A percentile compares a stretch with the other conserved stretches of the same genome.
These are phyloP conservation scores for Pontederia paniculata DNA, from an alignment of 176 grass and related monocot genomes.

Conservation along the genomic window DNA sequence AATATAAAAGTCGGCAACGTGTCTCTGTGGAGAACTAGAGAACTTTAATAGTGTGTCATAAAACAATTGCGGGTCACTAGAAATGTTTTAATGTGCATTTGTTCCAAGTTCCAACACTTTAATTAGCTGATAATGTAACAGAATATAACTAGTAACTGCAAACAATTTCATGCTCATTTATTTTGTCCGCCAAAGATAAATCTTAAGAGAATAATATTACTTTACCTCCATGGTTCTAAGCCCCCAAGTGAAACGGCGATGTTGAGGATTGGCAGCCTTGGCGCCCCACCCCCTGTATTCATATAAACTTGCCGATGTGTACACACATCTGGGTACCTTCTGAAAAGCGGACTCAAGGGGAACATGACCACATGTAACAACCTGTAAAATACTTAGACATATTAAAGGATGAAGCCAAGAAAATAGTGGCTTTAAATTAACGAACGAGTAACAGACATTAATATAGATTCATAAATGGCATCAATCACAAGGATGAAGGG, in stretches of 20 bases:
- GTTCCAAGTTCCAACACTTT: background rate
- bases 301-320: constrained; percentile 11
- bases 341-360: constrained; percentile 7
- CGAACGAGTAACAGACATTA: background rate
- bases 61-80: background rate
- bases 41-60: background rate
- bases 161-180: too few relatives aligned
- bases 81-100: background rate
- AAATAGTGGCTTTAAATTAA: background rate
- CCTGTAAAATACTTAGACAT: constrained; percentile 21
- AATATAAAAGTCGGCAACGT: constrained; percentile 9
- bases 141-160: background rate
- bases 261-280: constrained; percentile 13
- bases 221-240: constrained; percentile 15
- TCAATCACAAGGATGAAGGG: too few relatives aligned
- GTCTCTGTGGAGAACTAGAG: background rate
- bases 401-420: background rate
- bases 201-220: background rate
- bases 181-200: too few relatives aligned
- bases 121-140: background rate
- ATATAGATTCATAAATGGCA: background rate
- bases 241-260: constrained; percentile 18
- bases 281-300: constrained; percentile 15
- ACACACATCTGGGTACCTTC: constrained; percentile 16
- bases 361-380: constrained; percentile 7